Percentiles rank a stretch among this genome's conserved stretches.
Evolutionary conservation across 2,329 filamentous ascomycete species (phyloP).

Genomic region (Epichloe brachyelytri): DNA sequence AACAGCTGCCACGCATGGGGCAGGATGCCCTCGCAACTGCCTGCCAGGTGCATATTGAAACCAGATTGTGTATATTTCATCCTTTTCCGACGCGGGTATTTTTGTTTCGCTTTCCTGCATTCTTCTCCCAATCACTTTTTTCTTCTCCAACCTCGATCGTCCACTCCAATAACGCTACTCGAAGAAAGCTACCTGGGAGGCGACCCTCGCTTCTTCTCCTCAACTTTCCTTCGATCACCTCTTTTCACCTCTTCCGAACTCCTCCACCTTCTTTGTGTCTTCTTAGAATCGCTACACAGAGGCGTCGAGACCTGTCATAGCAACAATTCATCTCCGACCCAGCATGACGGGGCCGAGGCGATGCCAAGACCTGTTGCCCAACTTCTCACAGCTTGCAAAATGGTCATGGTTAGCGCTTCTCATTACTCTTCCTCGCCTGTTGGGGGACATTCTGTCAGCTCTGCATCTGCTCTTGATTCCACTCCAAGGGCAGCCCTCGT

Average conservation of each 20-base stretch:
- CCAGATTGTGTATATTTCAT: not conserved
- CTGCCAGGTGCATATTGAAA: constrained; percentile 2
- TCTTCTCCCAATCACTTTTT: constrained; percentile 1
- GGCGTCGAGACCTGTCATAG: not conserved
- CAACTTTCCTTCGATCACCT: not conserved
- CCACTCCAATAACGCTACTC: not conserved
- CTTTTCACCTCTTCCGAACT: not conserved
- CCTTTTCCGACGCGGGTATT: not conserved
- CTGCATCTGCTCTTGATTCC: constrained; percentile 10
- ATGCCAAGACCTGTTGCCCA: not conserved
- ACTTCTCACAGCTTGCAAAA: constrained; percentile 3
- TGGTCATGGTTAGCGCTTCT: constrained; percentile 5
- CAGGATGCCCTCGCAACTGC: constrained; percentile 3
- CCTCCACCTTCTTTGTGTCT: not conserved
- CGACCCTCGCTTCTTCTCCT: not conserved
- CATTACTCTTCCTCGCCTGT: constrained; percentile 4
- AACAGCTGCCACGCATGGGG: constrained; percentile 1
- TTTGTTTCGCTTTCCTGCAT: constrained; percentile 2
- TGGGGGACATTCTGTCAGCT: constrained; percentile 8
- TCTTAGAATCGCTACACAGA: not conserved
- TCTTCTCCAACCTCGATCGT: not conserved
- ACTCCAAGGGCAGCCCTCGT: constrained; percentile 20
- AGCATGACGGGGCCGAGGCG: constrained; percentile 4
- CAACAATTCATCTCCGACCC: constrained; percentile 6
- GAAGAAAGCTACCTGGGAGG: not conserved